phyloP scores from a whole-genome alignment of 805 yeast genomes.

The Yarrowia alimentaria region DNA sequence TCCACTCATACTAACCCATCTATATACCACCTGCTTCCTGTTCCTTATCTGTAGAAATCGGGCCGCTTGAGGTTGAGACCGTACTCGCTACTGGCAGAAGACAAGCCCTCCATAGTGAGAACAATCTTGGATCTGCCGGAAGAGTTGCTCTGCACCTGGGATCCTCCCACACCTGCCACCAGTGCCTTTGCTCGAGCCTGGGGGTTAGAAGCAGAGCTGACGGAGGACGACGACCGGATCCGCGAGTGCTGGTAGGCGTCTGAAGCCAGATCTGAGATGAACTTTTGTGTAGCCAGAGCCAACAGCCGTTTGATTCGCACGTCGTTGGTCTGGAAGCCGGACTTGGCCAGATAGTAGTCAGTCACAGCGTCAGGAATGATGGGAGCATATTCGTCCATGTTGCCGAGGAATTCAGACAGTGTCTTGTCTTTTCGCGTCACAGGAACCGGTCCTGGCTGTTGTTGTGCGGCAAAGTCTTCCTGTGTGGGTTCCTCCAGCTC shows the following conservation, averaged over 20 bases:
- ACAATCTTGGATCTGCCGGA: conserved; percentile 71
- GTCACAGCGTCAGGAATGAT: conserved; percentile 96
- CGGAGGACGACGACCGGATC: conserved; percentile 83
- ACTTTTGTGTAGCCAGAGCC: conserved; percentile 95
- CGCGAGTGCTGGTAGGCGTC: conserved; percentile 96
- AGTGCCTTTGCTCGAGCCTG: conserved; percentile 80
- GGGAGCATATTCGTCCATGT: conserved; percentile 94
- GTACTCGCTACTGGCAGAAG: conserved; percentile 89
- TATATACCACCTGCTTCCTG: neutral
- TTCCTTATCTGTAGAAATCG: conserved; percentile 77
- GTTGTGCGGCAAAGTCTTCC: conserved; percentile 33
- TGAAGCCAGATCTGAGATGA: conserved; percentile 88
- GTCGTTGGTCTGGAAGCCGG: conserved; percentile 82
- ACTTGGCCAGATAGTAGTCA: conserved; percentile 81
- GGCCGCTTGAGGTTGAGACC: conserved; percentile 89
- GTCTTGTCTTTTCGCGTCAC: conserved; percentile 36
- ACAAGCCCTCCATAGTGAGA: conserved; percentile 87
- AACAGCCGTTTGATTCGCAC: conserved; percentile 74
- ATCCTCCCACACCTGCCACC: conserved; percentile 48
- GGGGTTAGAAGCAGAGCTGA: conserved; percentile 81
- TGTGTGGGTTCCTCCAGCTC: conserved; percentile 25
- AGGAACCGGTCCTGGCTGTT: conserved; percentile 33
- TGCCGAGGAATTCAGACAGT: conserved; percentile 73
- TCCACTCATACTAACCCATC: neutral
- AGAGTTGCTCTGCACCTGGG: conserved; percentile 39